Conservation (phyloP, 2,329 filamentous ascomycete species). For the Incumbomyces lentus region DNA sequence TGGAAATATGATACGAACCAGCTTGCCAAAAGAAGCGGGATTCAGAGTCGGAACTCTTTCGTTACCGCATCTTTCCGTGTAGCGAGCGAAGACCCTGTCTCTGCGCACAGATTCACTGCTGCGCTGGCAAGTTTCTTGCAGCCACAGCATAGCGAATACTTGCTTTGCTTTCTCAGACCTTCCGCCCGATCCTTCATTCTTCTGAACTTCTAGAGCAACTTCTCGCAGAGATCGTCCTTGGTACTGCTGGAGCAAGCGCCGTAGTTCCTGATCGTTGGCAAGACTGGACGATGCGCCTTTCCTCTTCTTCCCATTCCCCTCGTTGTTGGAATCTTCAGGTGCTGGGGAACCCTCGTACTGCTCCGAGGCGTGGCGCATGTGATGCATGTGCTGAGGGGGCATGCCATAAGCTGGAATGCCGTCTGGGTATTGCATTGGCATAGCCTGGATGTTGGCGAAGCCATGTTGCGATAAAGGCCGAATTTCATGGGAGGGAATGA, state of each 20-base stretch:
- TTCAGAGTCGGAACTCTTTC: constrained; percentile 92
- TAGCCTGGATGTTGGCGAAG: constrained; percentile 23
- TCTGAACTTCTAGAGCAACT: constrained; percentile 39
- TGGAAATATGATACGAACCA: constrained; percentile 91
- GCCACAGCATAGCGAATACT: constrained; percentile 43
- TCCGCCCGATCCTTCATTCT: constrained; percentile 39
- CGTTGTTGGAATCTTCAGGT: constrained; percentile 34
- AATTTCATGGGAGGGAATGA: constrained; percentile 14
- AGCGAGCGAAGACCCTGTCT: constrained; percentile 89
- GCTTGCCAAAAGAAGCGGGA: constrained; percentile 92
- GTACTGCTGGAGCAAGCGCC: constrained; percentile 38
- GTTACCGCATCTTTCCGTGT: constrained; percentile 82
- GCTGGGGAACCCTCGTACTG: constrained; percentile 28
- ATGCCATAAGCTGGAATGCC: constrained; percentile 28
- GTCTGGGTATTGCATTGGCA: constrained; percentile 31
- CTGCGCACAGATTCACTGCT: constrained; percentile 64
- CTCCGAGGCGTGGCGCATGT: constrained; percentile 21
- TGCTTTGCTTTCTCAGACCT: constrained; percentile 43
- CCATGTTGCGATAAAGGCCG: constrained; percentile 16
- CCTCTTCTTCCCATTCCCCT: constrained; percentile 30
- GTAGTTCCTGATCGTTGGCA: constrained; percentile 40
- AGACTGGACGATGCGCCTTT: constrained; percentile 38
- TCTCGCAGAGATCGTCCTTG: constrained; percentile 36
- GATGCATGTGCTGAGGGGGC: constrained; percentile 27
- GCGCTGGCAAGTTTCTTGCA: constrained; percentile 38